A percentile compares a stretch with the other conserved stretches of the same genome.
Evolutionary conservation across 129 eudicot species (phyloP).

Genomic region (Escallonia herrerae): DNA sequence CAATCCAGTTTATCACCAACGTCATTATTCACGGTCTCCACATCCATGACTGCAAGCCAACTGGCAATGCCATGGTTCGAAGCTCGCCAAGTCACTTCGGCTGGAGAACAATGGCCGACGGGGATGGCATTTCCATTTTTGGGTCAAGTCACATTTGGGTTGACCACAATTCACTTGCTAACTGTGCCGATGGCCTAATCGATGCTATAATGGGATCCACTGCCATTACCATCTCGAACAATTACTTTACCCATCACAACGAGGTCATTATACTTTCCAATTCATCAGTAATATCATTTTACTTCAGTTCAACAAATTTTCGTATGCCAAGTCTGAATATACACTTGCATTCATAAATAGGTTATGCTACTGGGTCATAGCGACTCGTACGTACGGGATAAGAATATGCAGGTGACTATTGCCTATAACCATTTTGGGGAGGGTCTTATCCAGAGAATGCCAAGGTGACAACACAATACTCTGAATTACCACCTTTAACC

Average conservation of each 20-base stretch:
- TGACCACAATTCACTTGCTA: conserved; percentile 37
- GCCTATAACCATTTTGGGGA: conserved; percentile 53
- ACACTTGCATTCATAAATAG: conserved; percentile 10
- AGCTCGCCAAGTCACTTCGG: conserved; percentile 38
- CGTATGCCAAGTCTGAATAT: background rate
- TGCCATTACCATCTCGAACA: conserved; percentile 42
- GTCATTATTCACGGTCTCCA: conserved; percentile 52
- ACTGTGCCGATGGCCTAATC: conserved; percentile 37
- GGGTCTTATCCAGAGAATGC: conserved; percentile 57
- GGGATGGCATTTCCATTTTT: conserved; percentile 39
- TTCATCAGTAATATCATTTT: no score
- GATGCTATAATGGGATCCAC: conserved; percentile 52
- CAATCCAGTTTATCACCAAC: conserved; percentile 66
- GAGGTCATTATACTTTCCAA: conserved; percentile 19
- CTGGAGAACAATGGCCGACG: conserved; percentile 42
- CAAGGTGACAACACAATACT: conserved; percentile 25
- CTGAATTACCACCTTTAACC: background rate
- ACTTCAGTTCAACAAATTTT: background rate
- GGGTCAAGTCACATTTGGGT: conserved; percentile 44
- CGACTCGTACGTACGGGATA: conserved; percentile 31
- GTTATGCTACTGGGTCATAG: conserved; percentile 51
- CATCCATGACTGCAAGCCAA: conserved; percentile 32
- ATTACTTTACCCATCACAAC: conserved; percentile 38
- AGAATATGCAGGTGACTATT: conserved; percentile 45
- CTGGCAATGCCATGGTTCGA: conserved; percentile 40